Evolutionary conservation across 192 early-diverging fungal species (phyloP), one percentile per base, ranked within the genome.

Genomic region (Rhizophagus clarus): DNA sequence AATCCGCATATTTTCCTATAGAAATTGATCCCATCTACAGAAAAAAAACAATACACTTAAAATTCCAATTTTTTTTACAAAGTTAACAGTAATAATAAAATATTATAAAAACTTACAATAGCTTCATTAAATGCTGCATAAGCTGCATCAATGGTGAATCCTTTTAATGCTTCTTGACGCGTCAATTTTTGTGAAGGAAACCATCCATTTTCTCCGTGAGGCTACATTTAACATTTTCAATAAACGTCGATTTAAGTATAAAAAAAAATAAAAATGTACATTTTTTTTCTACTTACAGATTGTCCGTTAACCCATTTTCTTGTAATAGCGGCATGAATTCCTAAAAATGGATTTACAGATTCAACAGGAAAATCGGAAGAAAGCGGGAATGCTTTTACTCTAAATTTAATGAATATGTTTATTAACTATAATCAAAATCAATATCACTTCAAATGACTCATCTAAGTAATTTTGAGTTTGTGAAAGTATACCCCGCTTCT

Each of bases 341-440:
- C 90, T 61, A 81, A 68, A 72, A 91, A 78, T 17, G 90, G 90
- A 74, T 91, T 82, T 24, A 81, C 77, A 49, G 73, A 29, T 68
- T 91, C 90, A 10, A 91, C 76, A 10, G 90, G 90, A 74, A 91
- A 91, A 79, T 91, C 90, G 2, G 85, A 85, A 28, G 88, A 87
- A 29, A 90, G 81, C 9, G 87, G 74, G 22, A 90, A 49, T 61
- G 74, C 82, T 11, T 62, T 56, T 67, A 73, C 85, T 42, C 81
- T 88, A 31, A 4, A 47, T 10, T 17, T 82, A 24, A 26, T 15
- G 9, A 56, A 32, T 51, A 32, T 26, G 12, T 45, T 10, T 45
- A 45, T 45, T 12, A 45, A 45, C 2, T 1, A 40, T 81, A 32
- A 17, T 12, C 12, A 31, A 28, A 14, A 34, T 37, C 22, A 34